Base-by-base conservation (phyloP, 768 basidiomycete species). In the Holtermannia corniformis region DNA sequence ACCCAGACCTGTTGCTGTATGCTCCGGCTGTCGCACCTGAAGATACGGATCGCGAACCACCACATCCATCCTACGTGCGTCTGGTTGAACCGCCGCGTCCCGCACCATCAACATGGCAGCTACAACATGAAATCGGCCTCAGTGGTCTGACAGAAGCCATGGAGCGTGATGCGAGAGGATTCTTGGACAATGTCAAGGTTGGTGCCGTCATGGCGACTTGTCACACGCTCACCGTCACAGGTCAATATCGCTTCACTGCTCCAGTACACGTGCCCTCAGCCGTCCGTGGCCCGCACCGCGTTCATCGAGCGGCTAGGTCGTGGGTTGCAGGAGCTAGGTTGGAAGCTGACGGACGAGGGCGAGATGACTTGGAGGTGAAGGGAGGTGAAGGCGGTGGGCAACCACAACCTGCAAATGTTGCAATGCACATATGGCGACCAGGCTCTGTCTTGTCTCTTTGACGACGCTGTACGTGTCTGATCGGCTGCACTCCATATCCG, bases 151-250 rank as follows among this genome's bases (percentile, higher is more conserved):
- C 54, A 13, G 22, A 57, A 1, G 54, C 60, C 19, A 44, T 52
- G 19, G 59, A 60, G 32, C 44, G 27, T 28, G 56, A 60, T 54
- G 44, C 50, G 5, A 43, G 52, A 24, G 59, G 62, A 16, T 60
- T 63, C 23, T 27, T 60, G 10, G 37, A 55, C 2, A 63, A 59
- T 47, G 59, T 63, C 56, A 48, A 40, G 43, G 62, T 63, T 40
- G 50, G 52, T 49, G 4, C 20, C 11, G 44, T 27, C 19, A 23
- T 40, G 5, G 14, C 22, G 20, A 16, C 11, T 24, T 21, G n/a
- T 1, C 20, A 14, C 44, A 14, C 20, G 20, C 22, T 16, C 16
- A 13, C 24, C 28, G 14, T 21, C 37, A 16, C 41, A 53, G 59
- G 32, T 37, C 13, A 62, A 62, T 47, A 41, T 58, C 23, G 44